Evolutionary conservation across 169 alveolate genomes (phyloP).

Genomic region (Sarcocystis neurona): DNA sequence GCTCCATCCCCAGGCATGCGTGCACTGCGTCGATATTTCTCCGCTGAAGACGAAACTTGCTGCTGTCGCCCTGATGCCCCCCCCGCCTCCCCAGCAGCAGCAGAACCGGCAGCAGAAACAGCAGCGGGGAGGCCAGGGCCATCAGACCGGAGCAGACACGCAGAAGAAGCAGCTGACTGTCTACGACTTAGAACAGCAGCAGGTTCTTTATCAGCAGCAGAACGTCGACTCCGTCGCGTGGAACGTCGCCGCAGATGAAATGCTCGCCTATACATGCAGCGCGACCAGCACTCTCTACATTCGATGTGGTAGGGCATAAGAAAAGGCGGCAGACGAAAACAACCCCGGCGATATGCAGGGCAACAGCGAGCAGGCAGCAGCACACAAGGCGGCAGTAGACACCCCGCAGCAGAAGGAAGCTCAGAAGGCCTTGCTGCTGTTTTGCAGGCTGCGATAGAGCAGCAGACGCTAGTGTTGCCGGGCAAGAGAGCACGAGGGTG

Average conservation of each 20-base stretch:
- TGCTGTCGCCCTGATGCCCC: slow-evolving; percentile 88
- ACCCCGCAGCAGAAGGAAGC: too few species aligned
- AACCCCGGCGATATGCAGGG: neutral
- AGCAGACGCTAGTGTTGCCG: too few species aligned
- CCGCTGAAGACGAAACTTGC: slow-evolving; percentile 77
- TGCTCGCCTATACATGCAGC: slow-evolving; percentile 87
- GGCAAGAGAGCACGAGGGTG: too few species aligned
- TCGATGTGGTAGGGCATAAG: slow-evolving; percentile 34
- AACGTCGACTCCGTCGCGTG: slow-evolving; percentile 89
- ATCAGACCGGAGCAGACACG: too few species aligned
- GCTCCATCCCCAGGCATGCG: slow-evolving; percentile 79
- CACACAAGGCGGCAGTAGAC: too few species aligned
- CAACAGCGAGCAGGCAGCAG: too few species aligned
- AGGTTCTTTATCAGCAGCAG: slow-evolving; percentile 80
- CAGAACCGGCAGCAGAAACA: too few species aligned
- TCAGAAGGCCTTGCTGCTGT: too few species aligned
- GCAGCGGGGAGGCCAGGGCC: too few species aligned
- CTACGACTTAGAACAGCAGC: slow-evolving; percentile 78
- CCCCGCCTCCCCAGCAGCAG: too few species aligned
- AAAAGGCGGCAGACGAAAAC: neutral
- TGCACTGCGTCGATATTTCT: slow-evolving; percentile 80
- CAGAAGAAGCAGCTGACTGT: slow-evolving; percentile 85
- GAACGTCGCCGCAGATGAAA: slow-evolving; percentile 89
- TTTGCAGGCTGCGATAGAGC: too few species aligned
- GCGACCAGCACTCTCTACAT: slow-evolving; percentile 77